Evolutionary conservation across 1,284 basidiomycete species (phyloP).

Genomic region (Pascua sp.): DNA sequence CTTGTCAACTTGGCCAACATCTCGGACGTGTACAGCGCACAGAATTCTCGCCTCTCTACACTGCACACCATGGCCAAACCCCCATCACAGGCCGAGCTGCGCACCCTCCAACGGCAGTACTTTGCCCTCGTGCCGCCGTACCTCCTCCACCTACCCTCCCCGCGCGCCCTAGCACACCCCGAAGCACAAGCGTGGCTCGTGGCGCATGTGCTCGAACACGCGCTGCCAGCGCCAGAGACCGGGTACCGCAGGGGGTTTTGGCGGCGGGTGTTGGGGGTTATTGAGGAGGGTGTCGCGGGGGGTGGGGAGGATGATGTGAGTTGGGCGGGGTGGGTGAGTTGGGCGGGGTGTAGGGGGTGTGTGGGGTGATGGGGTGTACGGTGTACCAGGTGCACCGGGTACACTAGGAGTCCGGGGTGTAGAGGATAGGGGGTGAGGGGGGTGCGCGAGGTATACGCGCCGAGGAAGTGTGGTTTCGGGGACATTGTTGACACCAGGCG

Average conservation of each 20-base stretch:
- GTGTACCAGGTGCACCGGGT: too few relatives aligned
- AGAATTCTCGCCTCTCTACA: too few relatives aligned
- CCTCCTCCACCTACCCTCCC: conserved; percentile 27
- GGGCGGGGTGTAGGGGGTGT: neutral
- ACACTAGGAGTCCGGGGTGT: too few relatives aligned
- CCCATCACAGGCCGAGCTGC: conserved; percentile 4
- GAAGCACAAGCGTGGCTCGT: conserved; percentile 25
- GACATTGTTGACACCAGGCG: conserved; percentile 20
- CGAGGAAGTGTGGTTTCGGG: too few relatives aligned
- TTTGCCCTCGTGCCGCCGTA: conserved; percentile 42
- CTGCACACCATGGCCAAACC: neutral
- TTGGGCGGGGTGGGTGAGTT: conserved; percentile 16
- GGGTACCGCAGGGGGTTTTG: conserved; percentile 36
- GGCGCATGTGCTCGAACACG: conserved; percentile 11
- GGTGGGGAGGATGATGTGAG: conserved; percentile 25
- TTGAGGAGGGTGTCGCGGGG: conserved; percentile 27
- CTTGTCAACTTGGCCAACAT: too few relatives aligned
- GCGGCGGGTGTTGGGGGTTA: conserved; percentile 24
- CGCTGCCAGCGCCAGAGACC: conserved; percentile 23
- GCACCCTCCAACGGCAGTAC: conserved; percentile 34
- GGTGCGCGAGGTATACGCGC: too few relatives aligned
- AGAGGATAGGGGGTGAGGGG: too few relatives aligned
- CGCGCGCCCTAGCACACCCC: conserved; percentile 12
- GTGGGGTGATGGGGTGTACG: neutral
- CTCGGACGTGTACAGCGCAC: too few relatives aligned